A percentile compares a stretch with the other conserved stretches of the same genome.
These are phyloP conservation scores for Pseudognaphalium luteoalbum DNA, from an alignment of 129 eudicot species.

Conservation along the genomic window DNA sequence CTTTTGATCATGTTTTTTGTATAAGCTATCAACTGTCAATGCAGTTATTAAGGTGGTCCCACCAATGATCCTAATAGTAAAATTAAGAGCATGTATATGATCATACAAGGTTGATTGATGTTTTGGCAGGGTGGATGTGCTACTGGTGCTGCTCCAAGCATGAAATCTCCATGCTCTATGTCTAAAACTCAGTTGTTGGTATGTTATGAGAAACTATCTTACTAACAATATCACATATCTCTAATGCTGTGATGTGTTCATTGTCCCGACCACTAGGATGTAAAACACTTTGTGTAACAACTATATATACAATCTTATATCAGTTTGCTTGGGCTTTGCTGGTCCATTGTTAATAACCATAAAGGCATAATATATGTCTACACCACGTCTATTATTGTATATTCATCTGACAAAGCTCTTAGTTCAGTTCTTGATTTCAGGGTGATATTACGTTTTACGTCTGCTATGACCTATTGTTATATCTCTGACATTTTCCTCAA, in stretches of 20 bases:
- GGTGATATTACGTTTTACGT: slow-evolving; percentile 9
- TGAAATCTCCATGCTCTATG: slow-evolving; percentile 51
- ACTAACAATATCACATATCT: slow-evolving; percentile 9
- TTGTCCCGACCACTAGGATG: not conserved
- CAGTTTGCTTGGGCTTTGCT: not conserved
- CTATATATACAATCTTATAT: not conserved
- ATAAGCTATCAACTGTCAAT: not conserved
- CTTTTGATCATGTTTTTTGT: not conserved
- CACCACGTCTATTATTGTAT: not conserved
- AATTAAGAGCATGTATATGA: not conserved
- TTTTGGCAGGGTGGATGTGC: slow-evolving; percentile 65
- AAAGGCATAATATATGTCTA: not conserved
- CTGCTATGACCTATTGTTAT: not conserved
- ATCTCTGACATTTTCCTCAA: slow-evolving; percentile 1
- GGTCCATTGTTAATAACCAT: not conserved
- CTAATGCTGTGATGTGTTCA: slow-evolving; percentile 5
- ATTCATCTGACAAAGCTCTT: not conserved
- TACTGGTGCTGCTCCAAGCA: slow-evolving; percentile 48
- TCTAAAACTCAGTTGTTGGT: slow-evolving; percentile 57
- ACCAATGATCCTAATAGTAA: not conserved
- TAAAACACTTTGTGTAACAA: not conserved
- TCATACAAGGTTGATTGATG: slow-evolving; percentile 14
- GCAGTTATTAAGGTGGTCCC: not conserved
- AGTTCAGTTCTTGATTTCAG: not conserved
- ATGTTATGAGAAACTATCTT: slow-evolving; percentile 36